Evolutionary conservation across 2,329 filamentous ascomycete genomes (phyloP), one percentile per base, ranked within the genome.

Genomic region (Bimuria novae-zelandiae): DNA sequence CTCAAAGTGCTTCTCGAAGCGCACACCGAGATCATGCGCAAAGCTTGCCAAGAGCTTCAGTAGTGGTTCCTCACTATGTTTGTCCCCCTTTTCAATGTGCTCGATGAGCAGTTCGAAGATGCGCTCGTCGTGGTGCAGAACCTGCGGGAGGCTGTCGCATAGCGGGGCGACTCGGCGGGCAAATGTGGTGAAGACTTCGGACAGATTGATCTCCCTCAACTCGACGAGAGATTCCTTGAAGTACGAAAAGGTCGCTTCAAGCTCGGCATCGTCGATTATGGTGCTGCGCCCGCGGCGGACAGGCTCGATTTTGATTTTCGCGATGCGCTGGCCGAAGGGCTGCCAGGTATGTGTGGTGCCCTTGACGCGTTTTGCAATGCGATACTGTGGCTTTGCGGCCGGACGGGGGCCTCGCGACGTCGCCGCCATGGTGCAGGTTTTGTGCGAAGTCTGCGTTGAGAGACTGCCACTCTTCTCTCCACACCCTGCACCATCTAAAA

Each of bases 151-250:
- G 69, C 88, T 97, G 74, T 97, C 92, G 79, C 87, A 93, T 49
- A 96, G 81, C 49, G 89, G 87, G 62, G 84, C 80, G 41, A 90
- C 86, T 70, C 90, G 84, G 58, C 87, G 84, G 62, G 86, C 83
- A 76, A 99, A 97, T 36, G 81, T 79, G 43, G 85, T 84, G 69
- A 96, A 99, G 30, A 81, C 84, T 58, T 89, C 87, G 14, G 93
- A 92, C 57, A 97, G 80, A 75, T 97, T 97, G 74, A 96, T 84
- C 65, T 97, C 94, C 49, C 83, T 79, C 94, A 94, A 99, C 82
- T 89, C 90, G 59, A 92, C 86, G 59, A 97, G 79, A 1, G 90
- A 87, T 40, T 86, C 86, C 63, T 87, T 85, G 64, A 99, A 92
- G 75, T 96, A 94, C 17, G 93, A 97, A n/a, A 89, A 89, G 23